A percentile compares a stretch with the other conserved stretches of the same genome.
Evolutionary conservation across 495 filamentous ascomycete genomes (phyloP).

Genomic region (Xylaria castorea): DNA sequence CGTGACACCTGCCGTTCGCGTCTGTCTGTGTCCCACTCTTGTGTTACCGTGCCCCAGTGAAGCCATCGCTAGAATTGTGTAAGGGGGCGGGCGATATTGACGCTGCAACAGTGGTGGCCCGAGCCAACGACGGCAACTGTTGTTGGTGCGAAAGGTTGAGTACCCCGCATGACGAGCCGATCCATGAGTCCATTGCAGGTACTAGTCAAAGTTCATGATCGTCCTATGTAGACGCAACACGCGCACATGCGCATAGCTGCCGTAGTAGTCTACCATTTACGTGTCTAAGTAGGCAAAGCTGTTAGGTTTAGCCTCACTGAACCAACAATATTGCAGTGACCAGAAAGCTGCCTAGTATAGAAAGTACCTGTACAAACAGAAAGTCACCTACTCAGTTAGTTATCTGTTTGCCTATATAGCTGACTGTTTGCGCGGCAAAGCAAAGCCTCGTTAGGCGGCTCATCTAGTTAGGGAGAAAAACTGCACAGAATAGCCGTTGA

Average conservation of each 20-base stretch:
- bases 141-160: neutral
- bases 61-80: neutral
- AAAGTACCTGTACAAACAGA: neutral
- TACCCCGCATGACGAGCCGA: neutral
- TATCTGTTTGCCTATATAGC: neutral
- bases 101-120: neutral
- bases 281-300: neutral
- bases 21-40: neutral
- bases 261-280: neutral
- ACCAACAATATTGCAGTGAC: neutral
- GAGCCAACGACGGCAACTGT: neutral
- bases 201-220: neutral
- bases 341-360: neutral
- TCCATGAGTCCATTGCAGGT: slow-evolving; percentile 3
- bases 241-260: neutral
- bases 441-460: neutral
- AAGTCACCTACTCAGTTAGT: neutral
- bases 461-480: neutral
- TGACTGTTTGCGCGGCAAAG: neutral
- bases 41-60: neutral
- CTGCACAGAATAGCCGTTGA: neutral
- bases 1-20: slow-evolving; percentile 18
- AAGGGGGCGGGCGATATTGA: neutral
- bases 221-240: neutral
- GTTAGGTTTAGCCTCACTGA: neutral